Conservation (phyloP, 2,329 filamentous ascomycete species). For the Talaromyces sp. region DNA sequence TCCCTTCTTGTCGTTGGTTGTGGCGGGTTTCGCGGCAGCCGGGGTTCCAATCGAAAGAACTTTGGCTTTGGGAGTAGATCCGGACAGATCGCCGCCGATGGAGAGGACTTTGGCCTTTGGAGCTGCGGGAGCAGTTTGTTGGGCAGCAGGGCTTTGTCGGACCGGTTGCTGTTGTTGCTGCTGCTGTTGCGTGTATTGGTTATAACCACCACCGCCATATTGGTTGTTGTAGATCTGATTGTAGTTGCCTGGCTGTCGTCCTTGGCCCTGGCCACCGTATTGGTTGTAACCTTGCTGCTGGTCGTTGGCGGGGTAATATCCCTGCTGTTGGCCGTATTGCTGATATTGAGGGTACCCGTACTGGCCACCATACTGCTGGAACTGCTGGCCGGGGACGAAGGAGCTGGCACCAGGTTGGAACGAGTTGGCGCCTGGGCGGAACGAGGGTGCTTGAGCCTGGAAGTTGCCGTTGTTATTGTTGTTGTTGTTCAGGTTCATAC, state of each 20-base stretch:
- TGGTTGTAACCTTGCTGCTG: constrained; percentile 45
- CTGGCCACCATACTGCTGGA: constrained; percentile 38
- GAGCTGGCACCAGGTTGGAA: constrained; percentile 69
- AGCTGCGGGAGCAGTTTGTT: constrained; percentile 20
- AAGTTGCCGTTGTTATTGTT: constrained; percentile 35
- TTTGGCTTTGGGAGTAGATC: constrained; percentile 58
- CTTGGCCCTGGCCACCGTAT: constrained; percentile 42
- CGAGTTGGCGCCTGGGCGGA: constrained; percentile 63
- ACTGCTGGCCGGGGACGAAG: constrained; percentile 70
- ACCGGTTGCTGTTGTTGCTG: constrained; percentile 60
- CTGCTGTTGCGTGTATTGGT: constrained; percentile 40
- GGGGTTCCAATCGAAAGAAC: constrained; percentile 69
- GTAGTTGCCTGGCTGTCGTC: constrained; percentile 43
- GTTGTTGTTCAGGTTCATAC: constrained; percentile 65
- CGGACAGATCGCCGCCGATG: constrained; percentile 49
- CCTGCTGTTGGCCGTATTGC: constrained; percentile 43
- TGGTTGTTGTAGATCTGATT: constrained; percentile 43
- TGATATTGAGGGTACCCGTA: constrained; percentile 51
- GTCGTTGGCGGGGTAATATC: constrained; percentile 55
- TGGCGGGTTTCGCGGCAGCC: constrained; percentile 31
- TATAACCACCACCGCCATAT: constrained; percentile 39
- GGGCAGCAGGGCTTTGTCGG: constrained; percentile 8
- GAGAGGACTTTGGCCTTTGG: constrained; percentile 53
- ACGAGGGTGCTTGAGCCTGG: constrained; percentile 49
- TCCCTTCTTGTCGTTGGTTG: constrained; percentile 46